Base-by-base conservation (phyloP, 495 filamentous ascomycete species). In the Saxophila tyrrhenica region DNA sequence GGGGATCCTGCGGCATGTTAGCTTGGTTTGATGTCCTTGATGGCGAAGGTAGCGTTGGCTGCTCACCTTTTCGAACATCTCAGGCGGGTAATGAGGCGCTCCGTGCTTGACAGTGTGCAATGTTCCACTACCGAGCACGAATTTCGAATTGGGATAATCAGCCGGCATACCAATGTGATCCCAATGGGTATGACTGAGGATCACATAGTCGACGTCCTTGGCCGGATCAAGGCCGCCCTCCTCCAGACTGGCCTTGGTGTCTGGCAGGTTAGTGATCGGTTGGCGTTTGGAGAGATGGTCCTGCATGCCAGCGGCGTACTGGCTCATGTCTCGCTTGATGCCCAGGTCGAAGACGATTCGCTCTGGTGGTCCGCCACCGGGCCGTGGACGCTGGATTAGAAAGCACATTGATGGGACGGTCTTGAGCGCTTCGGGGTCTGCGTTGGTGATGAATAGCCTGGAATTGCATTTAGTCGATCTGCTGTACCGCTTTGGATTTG, bases 101-200 rank as follows among this genome's bases (percentile, higher is more conserved):
- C 64, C 64, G 24, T 66, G 25, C 5, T 47, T 49, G 0, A 74
- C 53, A 0, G 74, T 39, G 45, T 72, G 44, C 45, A 71, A 51
- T 0, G 71, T 69, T 9, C 73, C 72, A 16, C 66, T 58, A 0
- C 71, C 72, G 15, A 75, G 72, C 9, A 69, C 39, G 56, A 75
- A 75, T 20, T 63, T 68, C 0, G 72, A 59, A 17, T 55, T 51
- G 8, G 62, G 41, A 51, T 74, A 77, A 52, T 73, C 71, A 0
- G 60, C 55, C 0, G 69, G 66, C 13, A 66, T 69, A 44, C 74
- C 74, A 19, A 70, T 55, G 49, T 77, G 74, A 49, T 77, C 73
- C 25, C 46, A 49, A 13, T 52, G 50, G 8, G 25, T 38, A 25
- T 52, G 50, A n/a, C 22, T 43, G 2, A 52, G 17, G 9, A 52